These are phyloP conservation scores for Eimeria tenella DNA, from an alignment of 169 alveolate genomes.

Conservation along the genomic window DNA sequence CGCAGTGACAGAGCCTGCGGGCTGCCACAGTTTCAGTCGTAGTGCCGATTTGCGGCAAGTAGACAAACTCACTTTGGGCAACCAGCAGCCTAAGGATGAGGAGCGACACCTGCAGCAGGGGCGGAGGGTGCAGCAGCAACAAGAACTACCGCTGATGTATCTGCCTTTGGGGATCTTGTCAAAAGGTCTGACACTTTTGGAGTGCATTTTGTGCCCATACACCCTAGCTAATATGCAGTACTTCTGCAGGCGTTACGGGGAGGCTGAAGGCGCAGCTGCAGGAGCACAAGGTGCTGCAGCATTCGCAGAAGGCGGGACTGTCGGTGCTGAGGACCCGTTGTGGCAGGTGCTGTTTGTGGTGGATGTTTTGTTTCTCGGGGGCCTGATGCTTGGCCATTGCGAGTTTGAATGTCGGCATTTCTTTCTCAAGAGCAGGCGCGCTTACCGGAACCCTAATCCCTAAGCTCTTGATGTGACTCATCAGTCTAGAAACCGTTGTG, in stretches of 20 bases:
- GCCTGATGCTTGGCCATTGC: conserved; percentile 75
- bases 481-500: too few relatives aligned
- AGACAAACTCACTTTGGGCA: not conserved
- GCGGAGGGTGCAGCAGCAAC: conserved; percentile 8
- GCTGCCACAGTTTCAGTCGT: too few relatives aligned
- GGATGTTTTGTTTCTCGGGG: conserved; percentile 71
- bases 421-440: conserved; percentile 71
- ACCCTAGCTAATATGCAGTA: conserved; percentile 46
- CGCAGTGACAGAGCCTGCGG: not conserved
- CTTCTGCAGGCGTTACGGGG: conserved; percentile 23
- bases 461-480: too few relatives aligned
- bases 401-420: conserved; percentile 71
- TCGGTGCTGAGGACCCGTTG: not conserved
- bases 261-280: not conserved
- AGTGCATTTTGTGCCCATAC: conserved; percentile 55
- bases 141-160: not conserved
- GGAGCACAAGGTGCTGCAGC: conserved; percentile 3
- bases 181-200: conserved; percentile 41
- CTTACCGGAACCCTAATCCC: too few relatives aligned
- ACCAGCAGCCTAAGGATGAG: conserved; percentile 32
- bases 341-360: conserved; percentile 68
- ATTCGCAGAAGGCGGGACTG: not conserved
- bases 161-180: conserved; percentile 34
- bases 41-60: not conserved
- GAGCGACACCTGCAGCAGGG: conserved; percentile 50